Conservation (phyloP, 1,139 yeast genomes). For the Pichia sp. region DNA sequence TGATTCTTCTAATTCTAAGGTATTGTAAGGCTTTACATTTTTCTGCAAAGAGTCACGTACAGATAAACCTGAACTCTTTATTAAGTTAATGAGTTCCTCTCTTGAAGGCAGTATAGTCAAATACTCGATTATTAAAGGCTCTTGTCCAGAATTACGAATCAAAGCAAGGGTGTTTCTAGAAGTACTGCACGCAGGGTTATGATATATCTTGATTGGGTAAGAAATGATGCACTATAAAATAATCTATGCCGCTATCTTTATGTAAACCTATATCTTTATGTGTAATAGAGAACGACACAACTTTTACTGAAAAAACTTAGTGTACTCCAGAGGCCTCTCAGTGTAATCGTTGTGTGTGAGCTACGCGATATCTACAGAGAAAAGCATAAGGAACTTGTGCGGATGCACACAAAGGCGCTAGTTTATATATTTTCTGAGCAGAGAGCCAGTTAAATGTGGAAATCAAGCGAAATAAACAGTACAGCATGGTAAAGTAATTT, state of each 20-base stretch:
- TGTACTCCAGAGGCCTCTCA: background rate
- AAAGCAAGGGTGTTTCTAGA: constrained; percentile 5
- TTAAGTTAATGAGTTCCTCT: constrained; percentile 2
- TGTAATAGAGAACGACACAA: background rate
- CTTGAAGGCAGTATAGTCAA: constrained; percentile 5
- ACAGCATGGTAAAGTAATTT: background rate
- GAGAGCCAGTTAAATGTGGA: background rate
- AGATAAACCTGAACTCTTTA: background rate
- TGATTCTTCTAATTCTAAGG: constrained; percentile 1
- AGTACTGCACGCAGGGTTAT: constrained; percentile 9
- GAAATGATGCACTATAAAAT: background rate
- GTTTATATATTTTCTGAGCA: background rate
- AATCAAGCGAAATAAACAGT: background rate
- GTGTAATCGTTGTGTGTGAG: background rate
- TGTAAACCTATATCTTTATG: background rate
- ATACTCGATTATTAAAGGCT: constrained; percentile 5
- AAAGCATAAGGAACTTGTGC: background rate
- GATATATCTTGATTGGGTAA: constrained; percentile 1
- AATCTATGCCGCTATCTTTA: background rate
- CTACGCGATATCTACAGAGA: background rate
- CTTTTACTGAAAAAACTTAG: background rate
- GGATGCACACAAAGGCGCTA: background rate
- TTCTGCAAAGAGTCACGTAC: constrained; percentile 8
- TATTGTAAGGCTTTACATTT: constrained; percentile 3
- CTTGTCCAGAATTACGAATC: constrained; percentile 1